Percentiles rank a stretch among this genome's conserved stretches.
Evolutionary conservation across 202 grass and related monocot species (phyloP).

Genomic region (Eragrostis tef): DNA sequence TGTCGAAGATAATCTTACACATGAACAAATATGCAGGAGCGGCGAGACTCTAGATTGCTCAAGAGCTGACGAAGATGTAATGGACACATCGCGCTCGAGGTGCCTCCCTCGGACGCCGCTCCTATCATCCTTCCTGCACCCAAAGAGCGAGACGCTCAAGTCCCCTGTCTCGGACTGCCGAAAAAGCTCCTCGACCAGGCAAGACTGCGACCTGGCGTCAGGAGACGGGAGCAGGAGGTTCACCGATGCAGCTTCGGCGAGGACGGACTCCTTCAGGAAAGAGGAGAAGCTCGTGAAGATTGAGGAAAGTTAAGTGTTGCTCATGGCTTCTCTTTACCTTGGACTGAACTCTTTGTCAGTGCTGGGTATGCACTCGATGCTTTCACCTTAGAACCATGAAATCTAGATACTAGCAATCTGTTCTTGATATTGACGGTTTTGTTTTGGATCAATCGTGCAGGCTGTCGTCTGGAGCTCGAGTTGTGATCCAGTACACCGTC

Average conservation of each 20-base stretch:
- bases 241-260: conserved; percentile 32
- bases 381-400: conserved; percentile 5
- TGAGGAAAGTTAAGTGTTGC: conserved; percentile 91
- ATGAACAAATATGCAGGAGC: conserved; percentile 56
- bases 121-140: conserved; percentile 54
- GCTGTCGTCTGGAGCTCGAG: conserved; percentile 78
- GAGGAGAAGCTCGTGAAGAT: conserved; percentile 86
- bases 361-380: conserved; percentile 55
- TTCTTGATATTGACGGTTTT: conserved; percentile 40
- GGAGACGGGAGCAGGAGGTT: conserved; percentile 63
- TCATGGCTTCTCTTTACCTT: conserved; percentile 48
- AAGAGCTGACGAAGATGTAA: conserved; percentile 47
- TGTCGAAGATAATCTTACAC: conserved; percentile 28
- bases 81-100: conserved; percentile 51
- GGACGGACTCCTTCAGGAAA: conserved; percentile 70
- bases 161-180: conserved; percentile 69
- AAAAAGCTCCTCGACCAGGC: conserved; percentile 61
- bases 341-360: conserved; percentile 53
- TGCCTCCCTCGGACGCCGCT: conserved; percentile 79
- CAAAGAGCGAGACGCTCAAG: conserved; percentile 46
- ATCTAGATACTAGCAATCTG: too few species aligned
- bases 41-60: conserved; percentile 51
- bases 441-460: conserved; percentile 45
- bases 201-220: conserved; percentile 50
- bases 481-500: conserved; percentile 76